Conservation (phyloP, 441 rosid genomes). For the Populus hybrid region DNA sequence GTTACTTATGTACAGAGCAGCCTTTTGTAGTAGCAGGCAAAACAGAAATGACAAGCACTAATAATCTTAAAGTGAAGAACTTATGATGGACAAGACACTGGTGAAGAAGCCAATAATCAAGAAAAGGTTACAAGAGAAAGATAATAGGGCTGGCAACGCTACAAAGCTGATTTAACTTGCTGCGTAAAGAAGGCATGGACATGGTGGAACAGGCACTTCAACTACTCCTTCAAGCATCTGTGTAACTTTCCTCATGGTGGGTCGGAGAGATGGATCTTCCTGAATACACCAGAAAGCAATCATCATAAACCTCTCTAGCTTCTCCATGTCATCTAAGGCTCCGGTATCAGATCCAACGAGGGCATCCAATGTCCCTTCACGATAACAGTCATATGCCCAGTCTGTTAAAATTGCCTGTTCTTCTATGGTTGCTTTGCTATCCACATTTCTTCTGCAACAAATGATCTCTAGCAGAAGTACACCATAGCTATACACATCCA, state of each 20-base stretch:
- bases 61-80: no score
- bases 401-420: constrained; percentile 26
- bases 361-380: constrained; percentile 18
- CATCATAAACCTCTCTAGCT: constrained; percentile 18
- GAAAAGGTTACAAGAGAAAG: no score
- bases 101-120: no score
- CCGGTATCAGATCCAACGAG: constrained; percentile 39
- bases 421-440: constrained; percentile 13
- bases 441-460: constrained; percentile 33
- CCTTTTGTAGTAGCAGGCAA: no score
- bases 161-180: not conserved
- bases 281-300: constrained; percentile 58
- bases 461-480: constrained; percentile 38
- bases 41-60: no score
- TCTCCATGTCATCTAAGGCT: constrained; percentile 31
- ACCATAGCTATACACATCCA: constrained; percentile 57
- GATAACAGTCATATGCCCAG: constrained; percentile 38
- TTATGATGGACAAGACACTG: not conserved
- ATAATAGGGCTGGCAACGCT: no score
- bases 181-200: no score
- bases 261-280: constrained; percentile 37
- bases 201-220: not conserved
- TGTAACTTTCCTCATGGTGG: constrained; percentile 15
- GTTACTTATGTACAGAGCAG: no score
- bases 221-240: constrained; percentile 28